Evolutionary conservation across 306 rosid genomes (phyloP).

Genomic region (Quercus aquifolioides): DNA sequence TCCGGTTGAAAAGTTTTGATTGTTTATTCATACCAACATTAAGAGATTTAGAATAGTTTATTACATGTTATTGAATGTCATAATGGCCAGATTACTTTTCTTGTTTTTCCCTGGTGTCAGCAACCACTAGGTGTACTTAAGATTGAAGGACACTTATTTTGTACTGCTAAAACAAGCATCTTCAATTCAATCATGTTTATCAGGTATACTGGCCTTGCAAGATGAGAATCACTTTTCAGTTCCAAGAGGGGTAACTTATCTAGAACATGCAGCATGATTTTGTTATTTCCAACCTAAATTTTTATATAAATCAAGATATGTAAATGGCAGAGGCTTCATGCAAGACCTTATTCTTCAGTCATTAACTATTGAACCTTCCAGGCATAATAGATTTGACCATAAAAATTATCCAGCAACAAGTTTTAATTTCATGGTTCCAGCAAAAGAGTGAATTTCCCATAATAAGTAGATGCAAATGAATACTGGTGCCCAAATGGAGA

Average conservation of each 20-base stretch:
- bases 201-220: not conserved
- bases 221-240: not conserved
- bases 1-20: not conserved
- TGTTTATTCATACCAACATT: not conserved
- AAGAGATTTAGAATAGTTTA: not conserved
- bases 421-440: too few relatives aligned
- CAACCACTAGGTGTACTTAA: not conserved
- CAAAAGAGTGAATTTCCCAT: too few relatives aligned
- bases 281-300: not conserved
- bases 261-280: not conserved
- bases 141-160: not conserved
- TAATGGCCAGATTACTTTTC: not conserved
- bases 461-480: not conserved
- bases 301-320: not conserved
- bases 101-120: not conserved
- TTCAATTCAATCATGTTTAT: not conserved
- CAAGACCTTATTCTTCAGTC: not conserved
- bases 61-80: not conserved
- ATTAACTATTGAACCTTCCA: slow-evolving; percentile 7
- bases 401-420: too few relatives aligned
- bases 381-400: not conserved
- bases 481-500: not conserved
- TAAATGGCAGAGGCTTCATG: not conserved
- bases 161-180: not conserved
- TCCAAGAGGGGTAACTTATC: not conserved